Percentiles rank a stretch among this genome's conserved stretches.
Conservation (phyloP, 345 rosid species). For the Stellera chamaejasme region DNA sequence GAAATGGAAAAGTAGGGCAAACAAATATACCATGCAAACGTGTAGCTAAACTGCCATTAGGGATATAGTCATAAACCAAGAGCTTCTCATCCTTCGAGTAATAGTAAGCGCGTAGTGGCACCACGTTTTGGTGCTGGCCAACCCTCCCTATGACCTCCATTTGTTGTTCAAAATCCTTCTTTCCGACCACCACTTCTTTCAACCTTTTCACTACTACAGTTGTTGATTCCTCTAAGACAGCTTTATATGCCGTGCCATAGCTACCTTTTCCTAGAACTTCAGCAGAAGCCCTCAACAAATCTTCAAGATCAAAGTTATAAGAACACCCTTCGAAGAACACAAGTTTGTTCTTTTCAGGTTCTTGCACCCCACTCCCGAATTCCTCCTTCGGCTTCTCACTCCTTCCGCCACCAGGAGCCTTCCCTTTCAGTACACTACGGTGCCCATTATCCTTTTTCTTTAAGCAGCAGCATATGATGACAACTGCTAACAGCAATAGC, state of each 20-base stretch:
- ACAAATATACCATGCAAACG: constrained; percentile 61
- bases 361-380: constrained; percentile 77
- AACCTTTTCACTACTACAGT: constrained; percentile 85
- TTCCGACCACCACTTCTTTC: constrained; percentile 70
- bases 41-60: constrained; percentile 52
- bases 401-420: constrained; percentile 34
- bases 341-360: constrained; percentile 68
- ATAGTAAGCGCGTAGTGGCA: constrained; percentile 77
- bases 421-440: constrained; percentile 39
- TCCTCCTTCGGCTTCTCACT: constrained; percentile 70
- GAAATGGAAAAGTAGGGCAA: neutral
- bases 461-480: constrained; percentile 47
- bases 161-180: constrained; percentile 86
- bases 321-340: constrained; percentile 78
- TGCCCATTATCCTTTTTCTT: constrained; percentile 49
- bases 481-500: constrained; percentile 34
- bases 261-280: constrained; percentile 92
- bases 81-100: constrained; percentile 91
- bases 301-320: constrained; percentile 77
- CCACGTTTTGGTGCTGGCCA: constrained; percentile 60
- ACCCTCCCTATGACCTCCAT: constrained; percentile 72
- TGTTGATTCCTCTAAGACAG: constrained; percentile 68
- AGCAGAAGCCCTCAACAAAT: constrained; percentile 83
- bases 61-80: constrained; percentile 57
- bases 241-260: constrained; percentile 82